Conservation (phyloP, 2,329 filamentous ascomycete species). For the Tolypocladium tundrense region DNA sequence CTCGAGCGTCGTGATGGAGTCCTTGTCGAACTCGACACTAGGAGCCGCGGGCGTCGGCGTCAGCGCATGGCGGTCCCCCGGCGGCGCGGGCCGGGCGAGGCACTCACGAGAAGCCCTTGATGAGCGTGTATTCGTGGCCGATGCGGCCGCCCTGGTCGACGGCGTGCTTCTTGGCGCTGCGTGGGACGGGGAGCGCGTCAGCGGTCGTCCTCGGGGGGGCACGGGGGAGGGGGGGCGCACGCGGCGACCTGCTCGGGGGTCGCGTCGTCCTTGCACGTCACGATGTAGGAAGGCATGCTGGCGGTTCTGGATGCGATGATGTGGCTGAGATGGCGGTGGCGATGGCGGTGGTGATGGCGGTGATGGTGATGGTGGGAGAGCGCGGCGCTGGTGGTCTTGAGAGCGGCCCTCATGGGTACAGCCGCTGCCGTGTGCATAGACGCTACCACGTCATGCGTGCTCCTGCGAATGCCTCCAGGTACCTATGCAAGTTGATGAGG, state of each 20-base stretch:
- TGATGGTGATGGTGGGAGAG: background rate
- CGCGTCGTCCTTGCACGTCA: slow-evolving; percentile 64
- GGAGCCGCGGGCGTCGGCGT: background rate
- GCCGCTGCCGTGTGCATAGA: background rate
- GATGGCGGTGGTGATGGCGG: slow-evolving; percentile 2
- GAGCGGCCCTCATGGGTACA: background rate
- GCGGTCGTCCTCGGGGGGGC: background rate
- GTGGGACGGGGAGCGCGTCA: background rate
- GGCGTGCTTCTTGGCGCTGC: slow-evolving; percentile 67
- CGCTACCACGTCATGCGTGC: background rate
- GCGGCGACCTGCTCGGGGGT: slow-evolving; percentile 55
- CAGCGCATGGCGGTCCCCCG: background rate
- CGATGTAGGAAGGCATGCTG: slow-evolving; percentile 49
- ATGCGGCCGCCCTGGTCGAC: slow-evolving; percentile 72
- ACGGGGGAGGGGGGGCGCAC: slow-evolving; percentile 21
- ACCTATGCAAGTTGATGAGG: background rate
- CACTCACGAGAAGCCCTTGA: slow-evolving; percentile 88
- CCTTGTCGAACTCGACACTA: slow-evolving; percentile 67
- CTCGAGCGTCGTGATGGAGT: slow-evolving; percentile 54
- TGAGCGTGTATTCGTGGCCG: slow-evolving; percentile 70
- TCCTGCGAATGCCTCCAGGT: background rate
- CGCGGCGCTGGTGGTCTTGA: background rate
- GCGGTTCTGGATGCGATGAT: background rate
- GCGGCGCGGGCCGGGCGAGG: background rate
- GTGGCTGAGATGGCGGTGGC: slow-evolving; percentile 1